Base-by-base conservation (phyloP, 768 basidiomycete genomes). In the Tricholoma matsutake region DNA sequence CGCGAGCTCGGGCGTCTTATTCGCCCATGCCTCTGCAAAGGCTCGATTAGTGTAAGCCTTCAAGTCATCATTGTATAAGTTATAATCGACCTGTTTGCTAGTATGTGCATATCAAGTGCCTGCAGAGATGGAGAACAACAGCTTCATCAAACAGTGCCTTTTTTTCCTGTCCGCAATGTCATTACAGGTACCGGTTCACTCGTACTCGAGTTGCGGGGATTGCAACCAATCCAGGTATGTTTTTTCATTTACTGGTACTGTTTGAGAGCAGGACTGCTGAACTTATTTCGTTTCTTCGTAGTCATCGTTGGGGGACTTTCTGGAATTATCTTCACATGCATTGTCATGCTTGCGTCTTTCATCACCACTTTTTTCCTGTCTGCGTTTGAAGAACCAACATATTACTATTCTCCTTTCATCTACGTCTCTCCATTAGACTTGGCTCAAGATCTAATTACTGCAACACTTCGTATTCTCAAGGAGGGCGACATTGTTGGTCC, bases 81-180 rank as follows among this genome's bases (percentile, higher is more conserved):
- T 70, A 45, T 72, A 65, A 58, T 63, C 64, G 57, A 49, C 56
- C 31, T 49, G 32, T 49, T 18, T 58, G 55, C 32, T 67, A 92
- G 91, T 85, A 86, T 70, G 91, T 93, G 34, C 92, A 94, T 73
- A 79, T 93, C 54, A 83, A 84, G 67, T 93, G 91, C 67, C 80
- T 93, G 5, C 85, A 91, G 63, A 80, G 75, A 57, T 94, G 92
- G 92, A 79, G 92, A 60, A 86, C 79, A 39, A 77, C 80, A 0
- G 86, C 91, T 16, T 63, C 76, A 29, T 85, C 85, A n/a, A 72
- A 80, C 41, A 83, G 80, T 62, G 86, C 89, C 9, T 94, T 92
- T 78, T 92, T 88, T 75, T 76, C 83, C 11, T 94, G 92, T 67
- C 88, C 88, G 1, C 90, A 92, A 72, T 94, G 92, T 65, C 83